Evolutionary conservation across 257 asterid species (phyloP).

Genomic region (Salvia splendens): DNA sequence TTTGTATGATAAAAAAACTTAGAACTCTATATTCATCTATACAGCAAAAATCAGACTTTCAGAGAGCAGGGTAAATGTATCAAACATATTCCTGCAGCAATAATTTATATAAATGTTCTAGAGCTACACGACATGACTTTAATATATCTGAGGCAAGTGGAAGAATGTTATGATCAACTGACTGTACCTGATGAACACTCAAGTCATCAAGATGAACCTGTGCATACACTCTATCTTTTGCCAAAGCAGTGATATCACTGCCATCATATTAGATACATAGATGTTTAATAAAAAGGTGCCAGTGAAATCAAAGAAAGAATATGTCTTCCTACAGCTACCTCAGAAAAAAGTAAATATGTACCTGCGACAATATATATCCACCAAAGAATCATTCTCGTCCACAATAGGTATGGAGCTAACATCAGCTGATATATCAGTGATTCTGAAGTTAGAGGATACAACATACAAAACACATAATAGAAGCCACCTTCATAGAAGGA

Average conservation of each 20-base stretch:
- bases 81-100: background rate
- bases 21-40: background rate
- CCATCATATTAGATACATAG: slow-evolving; percentile 22
- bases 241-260: slow-evolving; percentile 80
- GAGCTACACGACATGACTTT: background rate
- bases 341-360: slow-evolving; percentile 26
- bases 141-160: background rate
- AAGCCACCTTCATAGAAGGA: slow-evolving; percentile 6
- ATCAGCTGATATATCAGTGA: slow-evolving; percentile 49
- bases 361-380: slow-evolving; percentile 77
- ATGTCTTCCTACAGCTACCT: slow-evolving; percentile 3
- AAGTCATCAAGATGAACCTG: slow-evolving; percentile 68
- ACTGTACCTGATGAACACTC: slow-evolving; percentile 61
- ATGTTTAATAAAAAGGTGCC: slow-evolving; percentile 16
- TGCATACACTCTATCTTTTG: slow-evolving; percentile 66
- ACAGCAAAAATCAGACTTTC: background rate
- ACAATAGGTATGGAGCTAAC: slow-evolving; percentile 76
- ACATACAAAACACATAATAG: background rate
- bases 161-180: slow-evolving; percentile 11
- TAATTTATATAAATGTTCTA: slow-evolving; percentile 10
- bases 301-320: slow-evolving; percentile 21
- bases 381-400: slow-evolving; percentile 72
- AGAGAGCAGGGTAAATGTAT: background rate
- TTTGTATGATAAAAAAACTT: background rate
- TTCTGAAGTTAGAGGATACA: slow-evolving; percentile 17